phyloP scores from a whole-genome alignment of 305 asterid genomes.

The Nicotiana rustica region DNA sequence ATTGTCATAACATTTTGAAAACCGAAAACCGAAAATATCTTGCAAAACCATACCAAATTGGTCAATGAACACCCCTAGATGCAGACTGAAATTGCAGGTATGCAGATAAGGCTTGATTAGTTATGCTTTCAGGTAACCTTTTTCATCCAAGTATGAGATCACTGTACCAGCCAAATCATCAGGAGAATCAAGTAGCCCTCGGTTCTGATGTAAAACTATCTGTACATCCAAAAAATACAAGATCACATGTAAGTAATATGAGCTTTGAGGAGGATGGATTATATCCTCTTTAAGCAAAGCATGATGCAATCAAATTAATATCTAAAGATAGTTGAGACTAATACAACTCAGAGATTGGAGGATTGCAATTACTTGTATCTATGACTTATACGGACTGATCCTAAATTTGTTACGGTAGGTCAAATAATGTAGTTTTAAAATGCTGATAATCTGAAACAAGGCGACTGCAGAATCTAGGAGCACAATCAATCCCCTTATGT shows the following conservation, averaged over 20 bases:
- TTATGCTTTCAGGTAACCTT: conserved; percentile 70
- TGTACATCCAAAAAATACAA: conserved; percentile 45
- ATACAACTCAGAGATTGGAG: conserved; percentile 5
- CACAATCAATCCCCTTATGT: conserved; percentile 17
- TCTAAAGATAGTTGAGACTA: neutral
- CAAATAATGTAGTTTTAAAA: neutral
- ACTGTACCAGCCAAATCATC: conserved; percentile 68
- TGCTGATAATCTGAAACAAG: conserved; percentile 21
- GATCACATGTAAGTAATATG: neutral
- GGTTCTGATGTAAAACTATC: conserved; percentile 72
- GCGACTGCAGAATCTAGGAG: conserved; percentile 22
- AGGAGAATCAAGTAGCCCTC: conserved; percentile 64
- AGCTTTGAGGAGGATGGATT: conserved; percentile 15
- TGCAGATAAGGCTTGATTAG: neutral
- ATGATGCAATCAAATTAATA: neutral
- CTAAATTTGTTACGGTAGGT: conserved; percentile 4
- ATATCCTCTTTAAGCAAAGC: conserved; percentile 3
- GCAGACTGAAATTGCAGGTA: neutral
- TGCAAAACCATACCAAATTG: no score
- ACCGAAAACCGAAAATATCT: no score
- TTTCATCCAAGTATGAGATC: conserved; percentile 69
- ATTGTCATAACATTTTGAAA: no score
- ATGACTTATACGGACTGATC: neutral
- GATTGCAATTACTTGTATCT: conserved; percentile 12
- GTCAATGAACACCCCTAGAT: no score